These are phyloP conservation scores for Citrus cavaleriei DNA, from an alignment of 345 rosid genomes.

Conservation along the genomic window DNA sequence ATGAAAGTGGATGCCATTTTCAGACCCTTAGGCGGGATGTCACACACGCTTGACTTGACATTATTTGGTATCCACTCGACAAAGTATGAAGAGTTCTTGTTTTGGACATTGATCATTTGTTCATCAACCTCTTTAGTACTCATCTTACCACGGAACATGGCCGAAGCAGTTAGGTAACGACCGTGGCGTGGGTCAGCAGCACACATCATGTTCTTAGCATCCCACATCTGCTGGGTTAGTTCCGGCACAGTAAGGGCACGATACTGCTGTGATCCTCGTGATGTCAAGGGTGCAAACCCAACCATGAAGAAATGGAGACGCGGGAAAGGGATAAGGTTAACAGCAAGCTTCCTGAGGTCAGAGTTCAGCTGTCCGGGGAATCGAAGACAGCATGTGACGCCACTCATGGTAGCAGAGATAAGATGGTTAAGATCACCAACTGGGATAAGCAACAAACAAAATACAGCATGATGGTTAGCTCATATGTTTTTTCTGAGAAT, in stretches of 20 bases:
- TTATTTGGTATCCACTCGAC: constrained; percentile 30
- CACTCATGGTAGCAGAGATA: constrained; percentile 31
- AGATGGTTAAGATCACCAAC: constrained; percentile 33
- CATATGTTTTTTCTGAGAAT: neutral
- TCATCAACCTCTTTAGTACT: constrained; percentile 31
- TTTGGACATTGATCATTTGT: constrained; percentile 29
- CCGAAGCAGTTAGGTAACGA: constrained; percentile 30
- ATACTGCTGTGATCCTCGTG: constrained; percentile 31
- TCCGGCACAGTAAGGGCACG: constrained; percentile 24
- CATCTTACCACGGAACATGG: constrained; percentile 33
- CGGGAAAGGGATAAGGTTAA: constrained; percentile 30
- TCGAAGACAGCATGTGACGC: constrained; percentile 29
- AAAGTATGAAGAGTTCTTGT: constrained; percentile 30
- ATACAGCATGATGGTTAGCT: neutral
- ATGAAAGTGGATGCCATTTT: constrained; percentile 27
- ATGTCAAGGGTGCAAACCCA: constrained; percentile 30
- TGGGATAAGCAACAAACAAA: neutral
- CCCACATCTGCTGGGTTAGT: constrained; percentile 32
- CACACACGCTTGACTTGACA: constrained; percentile 30
- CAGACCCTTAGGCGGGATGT: constrained; percentile 29
- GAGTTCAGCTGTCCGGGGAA: constrained; percentile 35
- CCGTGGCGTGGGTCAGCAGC: constrained; percentile 35
- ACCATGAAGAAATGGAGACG: constrained; percentile 36
- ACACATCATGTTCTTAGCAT: constrained; percentile 32
- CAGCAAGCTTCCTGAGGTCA: constrained; percentile 31